These are phyloP conservation scores for Nemania sp. DNA, from an alignment of 2,329 filamentous ascomycete species.

Conservation along the genomic window DNA sequence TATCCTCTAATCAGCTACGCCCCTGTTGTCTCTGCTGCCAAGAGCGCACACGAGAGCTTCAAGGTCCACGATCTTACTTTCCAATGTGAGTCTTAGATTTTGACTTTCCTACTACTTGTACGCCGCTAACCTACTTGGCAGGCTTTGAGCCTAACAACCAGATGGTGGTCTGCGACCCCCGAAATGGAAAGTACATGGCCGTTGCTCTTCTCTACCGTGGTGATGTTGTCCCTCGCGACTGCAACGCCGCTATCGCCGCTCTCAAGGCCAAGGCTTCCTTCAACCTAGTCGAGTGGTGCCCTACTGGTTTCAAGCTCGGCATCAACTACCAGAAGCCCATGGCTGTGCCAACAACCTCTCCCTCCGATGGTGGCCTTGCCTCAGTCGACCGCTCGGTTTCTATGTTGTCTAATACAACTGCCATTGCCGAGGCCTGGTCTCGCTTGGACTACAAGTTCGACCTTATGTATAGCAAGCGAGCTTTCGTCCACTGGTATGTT, in stretches of 20 bases:
- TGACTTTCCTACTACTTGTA: not conserved
- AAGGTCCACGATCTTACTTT: slow-evolving; percentile 82
- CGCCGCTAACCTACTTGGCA: slow-evolving; percentile 49
- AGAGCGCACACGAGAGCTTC: slow-evolving; percentile 89
- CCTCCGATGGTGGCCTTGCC: slow-evolving; percentile 69
- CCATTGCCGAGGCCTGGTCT: slow-evolving; percentile 79
- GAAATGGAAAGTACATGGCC: slow-evolving; percentile 82
- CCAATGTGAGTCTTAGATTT: slow-evolving; percentile 69
- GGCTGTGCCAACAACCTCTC: slow-evolving; percentile 64
- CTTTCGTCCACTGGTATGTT: slow-evolving; percentile 83
- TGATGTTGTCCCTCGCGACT: slow-evolving; percentile 77
- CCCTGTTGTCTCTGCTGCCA: slow-evolving; percentile 76
- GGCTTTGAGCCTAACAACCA: slow-evolving; percentile 84
- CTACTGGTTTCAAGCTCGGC: slow-evolving; percentile 80
- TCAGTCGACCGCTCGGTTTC: slow-evolving; percentile 73
- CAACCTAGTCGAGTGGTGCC: slow-evolving; percentile 81
- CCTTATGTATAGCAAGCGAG: slow-evolving; percentile 82
- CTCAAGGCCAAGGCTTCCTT: slow-evolving; percentile 79
- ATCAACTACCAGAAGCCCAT: slow-evolving; percentile 80
- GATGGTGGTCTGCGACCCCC: slow-evolving; percentile 80
- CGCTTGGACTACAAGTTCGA: slow-evolving; percentile 81
- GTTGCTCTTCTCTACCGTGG: slow-evolving; percentile 78
- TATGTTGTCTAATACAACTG: slow-evolving; percentile 81
- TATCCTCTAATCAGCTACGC: slow-evolving; percentile 80
- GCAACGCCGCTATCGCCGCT: slow-evolving; percentile 72